These are phyloP conservation scores for Lyophyllum semitale DNA, from an alignment of 768 basidiomycete species.

Conservation along the genomic window DNA sequence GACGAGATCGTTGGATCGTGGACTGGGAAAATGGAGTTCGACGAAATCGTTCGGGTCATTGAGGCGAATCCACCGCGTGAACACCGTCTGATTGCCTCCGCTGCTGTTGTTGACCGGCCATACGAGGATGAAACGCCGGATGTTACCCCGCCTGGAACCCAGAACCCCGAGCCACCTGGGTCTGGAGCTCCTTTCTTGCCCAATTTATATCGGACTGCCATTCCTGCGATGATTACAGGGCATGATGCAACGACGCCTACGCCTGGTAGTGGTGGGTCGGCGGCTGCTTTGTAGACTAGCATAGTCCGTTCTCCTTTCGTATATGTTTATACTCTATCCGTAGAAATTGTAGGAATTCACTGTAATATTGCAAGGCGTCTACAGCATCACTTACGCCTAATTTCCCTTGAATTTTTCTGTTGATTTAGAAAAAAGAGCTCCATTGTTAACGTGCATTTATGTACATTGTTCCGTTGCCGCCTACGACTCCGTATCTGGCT, in stretches of 20 bases:
- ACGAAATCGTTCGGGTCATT: constrained; percentile 53
- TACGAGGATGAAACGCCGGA: constrained; percentile 21
- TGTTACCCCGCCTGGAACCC: constrained; percentile 53
- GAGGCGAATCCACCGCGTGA: constrained; percentile 42
- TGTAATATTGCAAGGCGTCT: background rate
- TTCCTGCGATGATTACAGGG: constrained; percentile 41
- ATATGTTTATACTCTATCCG: background rate
- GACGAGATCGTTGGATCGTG: constrained; percentile 50
- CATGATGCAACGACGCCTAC: constrained; percentile 50
- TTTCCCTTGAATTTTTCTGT: background rate
- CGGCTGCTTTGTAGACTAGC: constrained; percentile 5
- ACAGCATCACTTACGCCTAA: background rate
- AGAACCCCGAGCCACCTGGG: constrained; percentile 60
- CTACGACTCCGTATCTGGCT: constrained; percentile 33
- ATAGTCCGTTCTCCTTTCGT: background rate
- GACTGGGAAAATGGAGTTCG: constrained; percentile 66
- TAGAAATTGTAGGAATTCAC: background rate
- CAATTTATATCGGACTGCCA: constrained; percentile 33
- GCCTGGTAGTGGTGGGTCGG: constrained; percentile 24
- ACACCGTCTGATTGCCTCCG: constrained; percentile 31
- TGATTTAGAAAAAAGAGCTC: background rate
- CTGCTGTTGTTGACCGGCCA: constrained; percentile 20
- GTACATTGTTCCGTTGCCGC: background rate
- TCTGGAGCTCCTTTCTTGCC: constrained; percentile 53
- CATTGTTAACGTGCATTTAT: background rate